phyloP scores from a whole-genome alignment of 163 green algal genomes.

The Chlorella variabilis region DNA sequence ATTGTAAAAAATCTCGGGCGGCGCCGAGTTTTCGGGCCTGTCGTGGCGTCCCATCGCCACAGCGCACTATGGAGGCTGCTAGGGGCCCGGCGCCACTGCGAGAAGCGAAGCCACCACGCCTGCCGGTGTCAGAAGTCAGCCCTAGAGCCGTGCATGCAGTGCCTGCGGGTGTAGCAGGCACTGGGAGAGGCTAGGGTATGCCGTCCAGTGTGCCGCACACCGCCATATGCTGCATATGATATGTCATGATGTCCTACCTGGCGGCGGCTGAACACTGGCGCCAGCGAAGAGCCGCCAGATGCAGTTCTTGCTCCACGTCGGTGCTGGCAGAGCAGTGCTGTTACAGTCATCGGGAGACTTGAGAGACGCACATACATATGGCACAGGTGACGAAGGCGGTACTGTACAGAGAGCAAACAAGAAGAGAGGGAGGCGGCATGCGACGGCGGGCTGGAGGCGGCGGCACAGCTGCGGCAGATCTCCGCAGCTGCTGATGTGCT shows the following conservation, averaged over 20 bases:
- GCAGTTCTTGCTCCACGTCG: too few species aligned
- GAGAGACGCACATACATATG: background rate
- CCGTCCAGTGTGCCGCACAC: too few species aligned
- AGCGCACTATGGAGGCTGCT: background rate
- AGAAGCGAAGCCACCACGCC: background rate
- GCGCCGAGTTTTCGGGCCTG: slow-evolving; percentile 89
- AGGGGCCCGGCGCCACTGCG: background rate
- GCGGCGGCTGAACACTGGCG: too few species aligned
- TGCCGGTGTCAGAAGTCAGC: too few species aligned
- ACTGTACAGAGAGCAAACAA: background rate
- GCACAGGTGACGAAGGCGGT: background rate
- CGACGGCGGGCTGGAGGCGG: background rate
- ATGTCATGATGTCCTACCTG: too few species aligned
- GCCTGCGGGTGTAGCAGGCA: too few species aligned
- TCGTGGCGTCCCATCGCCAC: slow-evolving; percentile 55
- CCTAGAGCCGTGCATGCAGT: too few species aligned
- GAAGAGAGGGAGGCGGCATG: background rate
- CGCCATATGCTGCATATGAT: too few species aligned
- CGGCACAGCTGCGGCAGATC: background rate
- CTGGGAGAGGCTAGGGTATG: too few species aligned
- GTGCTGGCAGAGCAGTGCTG: background rate
- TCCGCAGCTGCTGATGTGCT: too few species aligned
- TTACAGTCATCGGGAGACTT: background rate
- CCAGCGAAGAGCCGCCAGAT: background rate
- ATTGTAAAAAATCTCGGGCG: slow-evolving; percentile 97